phyloP scores from a whole-genome alignment of 768 basidiomycete genomes.

The Neoboletus brunneissimus region DNA sequence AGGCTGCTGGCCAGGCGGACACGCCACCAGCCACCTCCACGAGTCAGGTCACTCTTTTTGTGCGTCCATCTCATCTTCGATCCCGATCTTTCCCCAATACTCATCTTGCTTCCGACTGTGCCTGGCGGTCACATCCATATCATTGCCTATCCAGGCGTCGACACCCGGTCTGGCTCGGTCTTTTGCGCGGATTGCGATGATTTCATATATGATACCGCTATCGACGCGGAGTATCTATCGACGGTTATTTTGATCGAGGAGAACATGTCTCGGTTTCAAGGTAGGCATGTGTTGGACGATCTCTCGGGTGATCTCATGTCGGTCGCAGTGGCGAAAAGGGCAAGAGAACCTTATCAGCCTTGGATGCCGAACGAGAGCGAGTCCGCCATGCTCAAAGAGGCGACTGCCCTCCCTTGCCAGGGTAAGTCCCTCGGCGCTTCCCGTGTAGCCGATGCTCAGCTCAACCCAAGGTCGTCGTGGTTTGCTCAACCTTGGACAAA shows the following conservation, averaged over 20 bases:
- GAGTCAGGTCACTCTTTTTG: constrained; percentile 62
- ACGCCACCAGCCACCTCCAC: constrained; percentile 56
- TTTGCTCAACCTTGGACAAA: constrained; percentile 84
- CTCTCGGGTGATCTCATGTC: not conserved
- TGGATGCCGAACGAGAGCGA: constrained; percentile 50
- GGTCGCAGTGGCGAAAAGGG: constrained; percentile 36
- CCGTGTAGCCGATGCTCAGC: not conserved
- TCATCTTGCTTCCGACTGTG: not conserved
- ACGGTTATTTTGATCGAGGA: constrained; percentile 57
- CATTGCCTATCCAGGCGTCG: constrained; percentile 52
- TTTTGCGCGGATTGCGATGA: constrained; percentile 76
- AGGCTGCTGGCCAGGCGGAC: constrained; percentile 67
- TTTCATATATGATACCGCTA: constrained; percentile 53
- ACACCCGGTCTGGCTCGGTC: constrained; percentile 68
- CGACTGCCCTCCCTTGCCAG: constrained; percentile 65
- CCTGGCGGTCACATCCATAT: not conserved
- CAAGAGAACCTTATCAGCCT: constrained; percentile 45
- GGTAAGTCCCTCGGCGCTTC: constrained; percentile 37
- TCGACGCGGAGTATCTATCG: constrained; percentile 47
- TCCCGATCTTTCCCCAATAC: not conserved
- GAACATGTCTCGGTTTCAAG: constrained; percentile 56
- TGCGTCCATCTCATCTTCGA: constrained; percentile 36
- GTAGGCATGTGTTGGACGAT: not conserved
- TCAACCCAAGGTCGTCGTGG: constrained; percentile 65
- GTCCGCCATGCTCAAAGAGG: constrained; percentile 44